These are phyloP conservation scores for Cucurbita maxima DNA, from an alignment of 306 rosid genomes.

Conservation along the genomic window DNA sequence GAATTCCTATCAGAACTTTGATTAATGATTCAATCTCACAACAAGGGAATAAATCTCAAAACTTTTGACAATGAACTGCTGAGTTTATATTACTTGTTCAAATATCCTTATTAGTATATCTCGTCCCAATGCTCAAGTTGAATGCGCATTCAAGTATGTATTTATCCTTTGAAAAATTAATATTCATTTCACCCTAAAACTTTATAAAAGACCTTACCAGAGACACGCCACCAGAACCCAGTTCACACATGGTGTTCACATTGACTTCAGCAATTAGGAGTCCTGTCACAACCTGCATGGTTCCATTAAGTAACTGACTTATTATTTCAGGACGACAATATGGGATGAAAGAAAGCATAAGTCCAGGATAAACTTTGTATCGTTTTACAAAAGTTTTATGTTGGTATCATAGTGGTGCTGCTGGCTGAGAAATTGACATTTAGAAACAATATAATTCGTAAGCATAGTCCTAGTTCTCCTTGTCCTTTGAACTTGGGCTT, in stretches of 20 bases:
- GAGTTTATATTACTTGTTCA: not conserved
- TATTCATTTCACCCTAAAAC: not conserved
- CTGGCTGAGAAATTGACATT: not conserved
- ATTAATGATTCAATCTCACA: not conserved
- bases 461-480: not conserved
- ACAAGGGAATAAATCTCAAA: not conserved
- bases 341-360: not conserved
- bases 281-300: slow-evolving; percentile 63
- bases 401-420: not conserved
- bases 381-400: not conserved
- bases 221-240: slow-evolving; percentile 71
- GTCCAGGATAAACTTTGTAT: not conserved
- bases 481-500: not conserved
- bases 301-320: not conserved
- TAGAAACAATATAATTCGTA: not conserved
- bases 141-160: not conserved
- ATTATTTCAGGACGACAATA: not conserved
- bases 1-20: not conserved
- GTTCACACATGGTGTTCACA: slow-evolving; percentile 66
- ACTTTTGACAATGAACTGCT: not conserved
- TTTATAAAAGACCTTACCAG: slow-evolving; percentile 26
- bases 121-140: not conserved
- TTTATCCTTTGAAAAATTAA: not conserved
- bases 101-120: not conserved
- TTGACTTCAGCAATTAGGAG: slow-evolving; percentile 68